Evolutionary conservation across 352 stramenopile genomes (phyloP), one percentile per base, ranked within the genome.

Genomic region (Globisporangium emineosum): DNA sequence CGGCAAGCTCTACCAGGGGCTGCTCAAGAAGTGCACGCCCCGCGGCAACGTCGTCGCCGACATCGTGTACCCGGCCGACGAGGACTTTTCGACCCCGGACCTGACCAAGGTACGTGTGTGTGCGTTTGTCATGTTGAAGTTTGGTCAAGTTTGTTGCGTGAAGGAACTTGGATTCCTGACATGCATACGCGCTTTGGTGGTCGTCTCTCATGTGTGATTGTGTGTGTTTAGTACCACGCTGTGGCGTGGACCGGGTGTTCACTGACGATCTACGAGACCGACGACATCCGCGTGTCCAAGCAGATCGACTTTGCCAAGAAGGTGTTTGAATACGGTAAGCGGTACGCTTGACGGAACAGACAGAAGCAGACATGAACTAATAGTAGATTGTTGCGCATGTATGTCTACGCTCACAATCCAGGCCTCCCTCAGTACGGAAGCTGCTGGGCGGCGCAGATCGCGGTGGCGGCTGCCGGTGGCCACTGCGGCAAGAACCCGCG

Each of bases 361-460:
- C n/a, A n/a, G n/a, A n/a, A n/a, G n/a, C n/a, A 13, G n/a, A 15
- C 33, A 15, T 8, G 19, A 50, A 21, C 45, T 52, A 13, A 52
- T 52, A 17, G 15, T n/a, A n/a, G n/a, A 45, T 45, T 6, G 17
- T 6, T 21, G 15, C 23, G 5, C 27, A 0, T 43, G 10, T 32
- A n/a, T 17, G 19, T 47, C 29, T 42, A 25, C 23, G 4, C n/a
- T 17, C 56, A 53, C 25, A 40, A 30, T 25, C 13, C 40, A 89
- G 81, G 81, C 12, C 70, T 90, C 35, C 82, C 80, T 35, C 83
- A 94, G 67, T 94, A 88, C 53, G 86, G 86, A 43, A 92, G 83
- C 57, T 94, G 86, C 71, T 94, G 81, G 81, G 86, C 79, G 21
- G 83, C 81, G 58, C 86, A 94, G 72, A 90, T 94, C 57, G 86